Evolutionary conservation across 192 early-diverging fungal species (phyloP).

Genomic region (Linnemannia elongata): DNA sequence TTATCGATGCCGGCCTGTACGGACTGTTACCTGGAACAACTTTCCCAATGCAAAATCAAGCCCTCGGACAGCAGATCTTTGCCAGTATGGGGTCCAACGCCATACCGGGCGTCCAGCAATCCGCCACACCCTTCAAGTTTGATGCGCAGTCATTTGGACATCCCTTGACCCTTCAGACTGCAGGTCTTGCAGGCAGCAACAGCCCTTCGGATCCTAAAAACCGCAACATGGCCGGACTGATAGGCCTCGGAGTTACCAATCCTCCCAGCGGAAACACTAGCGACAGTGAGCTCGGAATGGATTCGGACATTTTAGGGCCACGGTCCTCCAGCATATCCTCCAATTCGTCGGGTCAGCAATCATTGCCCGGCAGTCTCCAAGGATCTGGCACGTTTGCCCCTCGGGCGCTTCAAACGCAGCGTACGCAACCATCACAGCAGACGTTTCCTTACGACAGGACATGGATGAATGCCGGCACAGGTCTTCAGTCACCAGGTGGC

Average conservation of each 20-base stretch:
- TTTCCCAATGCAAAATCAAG: neutral
- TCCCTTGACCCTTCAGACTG: neutral
- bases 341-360: slow-evolving; percentile 24
- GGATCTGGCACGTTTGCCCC: neutral
- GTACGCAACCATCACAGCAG: slow-evolving; percentile 3
- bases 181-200: neutral
- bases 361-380: slow-evolving; percentile 16
- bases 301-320: slow-evolving; percentile 3
- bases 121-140: slow-evolving; percentile 28
- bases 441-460: slow-evolving; percentile 10
- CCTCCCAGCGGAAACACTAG: neutral
- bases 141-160: neutral
- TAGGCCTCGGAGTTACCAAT: slow-evolving; percentile 27
- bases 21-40: slow-evolving; percentile 23
- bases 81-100: neutral
- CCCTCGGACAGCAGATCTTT: neutral
- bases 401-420: slow-evolving; percentile 17
- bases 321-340: slow-evolving; percentile 18
- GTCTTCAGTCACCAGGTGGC: slow-evolving; percentile 14
- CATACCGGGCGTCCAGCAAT: neutral
- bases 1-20: slow-evolving; percentile 36
- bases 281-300: slow-evolving; percentile 11
- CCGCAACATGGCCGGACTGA: neutral
- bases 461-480: slow-evolving; percentile 18
- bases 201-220: neutral